phyloP scores from a whole-genome alignment of 2,329 filamentous ascomycete genomes.

The Harringtonia lauricola region DNA sequence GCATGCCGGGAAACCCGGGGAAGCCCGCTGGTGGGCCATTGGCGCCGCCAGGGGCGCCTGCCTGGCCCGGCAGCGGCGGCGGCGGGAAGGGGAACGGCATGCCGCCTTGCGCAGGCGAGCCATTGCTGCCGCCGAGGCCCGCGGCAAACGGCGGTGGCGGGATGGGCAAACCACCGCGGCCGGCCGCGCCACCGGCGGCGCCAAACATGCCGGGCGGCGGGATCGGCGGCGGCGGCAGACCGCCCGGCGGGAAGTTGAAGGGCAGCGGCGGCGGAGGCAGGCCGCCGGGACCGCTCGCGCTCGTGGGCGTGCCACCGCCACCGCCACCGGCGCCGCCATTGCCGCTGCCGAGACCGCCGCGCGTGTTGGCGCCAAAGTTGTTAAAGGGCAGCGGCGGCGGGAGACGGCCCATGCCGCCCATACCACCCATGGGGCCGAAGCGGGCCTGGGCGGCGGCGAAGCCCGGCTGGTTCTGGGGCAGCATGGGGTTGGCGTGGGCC shows the following conservation, averaged over 20 bases:
- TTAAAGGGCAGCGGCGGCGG: conserved; percentile 7
- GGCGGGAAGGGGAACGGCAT: conserved; percentile 39
- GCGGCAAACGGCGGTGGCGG: conserved; percentile 40
- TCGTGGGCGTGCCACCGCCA: conserved; percentile 6
- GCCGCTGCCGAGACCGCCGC: conserved; percentile 15
- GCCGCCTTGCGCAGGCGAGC: conserved; percentile 18
- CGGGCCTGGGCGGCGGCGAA: conserved; percentile 18
- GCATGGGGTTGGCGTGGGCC: conserved; percentile 73
- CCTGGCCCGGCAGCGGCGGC: conserved; percentile 2
- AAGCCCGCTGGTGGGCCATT: conserved; percentile 24
- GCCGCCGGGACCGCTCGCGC: neutral
- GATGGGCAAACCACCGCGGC: conserved; percentile 19
- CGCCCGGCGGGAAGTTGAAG: conserved; percentile 22
- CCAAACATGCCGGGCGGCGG: conserved; percentile 9
- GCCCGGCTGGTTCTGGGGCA: conserved; percentile 56
- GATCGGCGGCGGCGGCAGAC: conserved; percentile 16
- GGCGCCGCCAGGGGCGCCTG: conserved; percentile 11
- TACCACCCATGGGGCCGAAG: conserved; percentile 25
- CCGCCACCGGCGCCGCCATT: conserved; percentile 15
- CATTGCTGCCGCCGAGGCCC: conserved; percentile 14
- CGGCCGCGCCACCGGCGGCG: conserved; percentile 8
- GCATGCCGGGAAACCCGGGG: conserved; percentile 29
- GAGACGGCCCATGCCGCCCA: conserved; percentile 1
- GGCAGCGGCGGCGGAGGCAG: conserved; percentile 26
- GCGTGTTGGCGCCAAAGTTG: neutral